phyloP scores from a whole-genome alignment of 2,329 filamentous ascomycete genomes.

The Mycosphaerella sp. region DNA sequence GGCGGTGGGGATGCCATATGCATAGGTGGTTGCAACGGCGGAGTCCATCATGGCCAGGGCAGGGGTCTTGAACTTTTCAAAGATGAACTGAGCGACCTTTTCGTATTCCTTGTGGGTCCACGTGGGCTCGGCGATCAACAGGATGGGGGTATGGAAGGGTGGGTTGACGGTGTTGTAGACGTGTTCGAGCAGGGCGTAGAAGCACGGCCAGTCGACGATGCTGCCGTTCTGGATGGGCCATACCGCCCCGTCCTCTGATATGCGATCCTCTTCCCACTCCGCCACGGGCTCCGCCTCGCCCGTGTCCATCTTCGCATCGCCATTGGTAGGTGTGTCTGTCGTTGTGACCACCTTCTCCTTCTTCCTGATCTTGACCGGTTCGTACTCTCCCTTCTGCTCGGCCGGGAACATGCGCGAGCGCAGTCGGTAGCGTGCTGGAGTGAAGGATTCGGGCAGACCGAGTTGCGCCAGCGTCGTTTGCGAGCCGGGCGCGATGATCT shows the following conservation, averaged over 20 bases:
- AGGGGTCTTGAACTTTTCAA: constrained; percentile 94
- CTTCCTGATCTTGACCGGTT: constrained; percentile 69
- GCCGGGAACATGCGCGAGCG: constrained; percentile 87
- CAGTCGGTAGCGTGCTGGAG: constrained; percentile 77
- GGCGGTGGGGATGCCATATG: constrained; percentile 75
- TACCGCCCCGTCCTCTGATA: constrained; percentile 80
- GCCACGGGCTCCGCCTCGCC: constrained; percentile 37
- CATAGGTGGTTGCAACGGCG: constrained; percentile 69
- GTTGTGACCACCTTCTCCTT: constrained; percentile 30
- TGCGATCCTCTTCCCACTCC: constrained; percentile 80
- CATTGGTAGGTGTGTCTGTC: constrained; percentile 20
- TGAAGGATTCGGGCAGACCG: constrained; percentile 82
- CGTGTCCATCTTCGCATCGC: constrained; percentile 48
- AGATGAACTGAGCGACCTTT: constrained; percentile 84
- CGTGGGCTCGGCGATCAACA: constrained; percentile 80
- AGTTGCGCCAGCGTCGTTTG: constrained; percentile 86
- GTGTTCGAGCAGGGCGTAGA: constrained; percentile 88
- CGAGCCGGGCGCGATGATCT: constrained; percentile 73
- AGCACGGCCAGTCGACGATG: constrained; percentile 85
- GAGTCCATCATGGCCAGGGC: constrained; percentile 87
- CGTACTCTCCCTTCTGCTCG: constrained; percentile 69
- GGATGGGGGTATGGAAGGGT: constrained; percentile 87
- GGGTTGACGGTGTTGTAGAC: constrained; percentile 84
- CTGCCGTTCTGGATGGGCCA: constrained; percentile 77
- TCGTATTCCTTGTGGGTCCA: constrained; percentile 89